phyloP scores from a whole-genome alignment of 2,329 filamentous ascomycete genomes.

The Botrytis galanthina region DNA sequence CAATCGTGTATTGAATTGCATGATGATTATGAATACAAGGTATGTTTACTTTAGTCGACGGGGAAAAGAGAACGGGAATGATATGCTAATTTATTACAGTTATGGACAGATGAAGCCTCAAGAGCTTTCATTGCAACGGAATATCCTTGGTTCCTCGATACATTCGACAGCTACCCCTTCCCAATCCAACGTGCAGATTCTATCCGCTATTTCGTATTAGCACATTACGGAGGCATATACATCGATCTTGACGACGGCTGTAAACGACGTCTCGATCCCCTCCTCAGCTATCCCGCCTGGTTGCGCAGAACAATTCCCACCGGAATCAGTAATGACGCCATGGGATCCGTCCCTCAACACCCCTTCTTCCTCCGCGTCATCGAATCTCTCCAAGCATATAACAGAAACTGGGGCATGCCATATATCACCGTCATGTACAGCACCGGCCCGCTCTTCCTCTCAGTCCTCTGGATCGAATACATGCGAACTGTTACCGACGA shows the following conservation, averaged over 20 bases:
- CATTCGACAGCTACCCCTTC: constrained; percentile 71
- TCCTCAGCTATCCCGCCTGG: constrained; percentile 68
- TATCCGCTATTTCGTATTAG: constrained; percentile 76
- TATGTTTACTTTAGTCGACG: constrained; percentile 38
- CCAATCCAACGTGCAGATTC: constrained; percentile 76
- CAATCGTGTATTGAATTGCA: constrained; percentile 66
- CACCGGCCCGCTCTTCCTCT: constrained; percentile 73
- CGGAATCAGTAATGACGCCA: constrained; percentile 77
- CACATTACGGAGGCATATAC: constrained; percentile 76
- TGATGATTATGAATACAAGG: constrained; percentile 70
- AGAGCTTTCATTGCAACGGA: constrained; percentile 69
- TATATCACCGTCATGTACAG: constrained; percentile 81
- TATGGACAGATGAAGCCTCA: constrained; percentile 72
- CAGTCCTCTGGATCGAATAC: constrained; percentile 74
- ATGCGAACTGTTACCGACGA: constrained; percentile 51
- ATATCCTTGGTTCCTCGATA: constrained; percentile 75
- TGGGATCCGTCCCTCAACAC: constrained; percentile 70
- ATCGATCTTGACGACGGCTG: constrained; percentile 65
- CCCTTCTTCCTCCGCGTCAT: constrained; percentile 72
- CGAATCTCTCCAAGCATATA: constrained; percentile 63
- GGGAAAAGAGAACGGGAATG: not conserved
- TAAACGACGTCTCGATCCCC: constrained; percentile 50
- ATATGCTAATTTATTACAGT: constrained; percentile 43
- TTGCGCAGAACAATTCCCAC: constrained; percentile 70
- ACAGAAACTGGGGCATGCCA: constrained; percentile 59